Percentiles rank a stretch among this genome's conserved stretches.
phyloP scores from a whole-genome alignment of 345 rosid genomes.

The Rhizophora apiculata region DNA sequence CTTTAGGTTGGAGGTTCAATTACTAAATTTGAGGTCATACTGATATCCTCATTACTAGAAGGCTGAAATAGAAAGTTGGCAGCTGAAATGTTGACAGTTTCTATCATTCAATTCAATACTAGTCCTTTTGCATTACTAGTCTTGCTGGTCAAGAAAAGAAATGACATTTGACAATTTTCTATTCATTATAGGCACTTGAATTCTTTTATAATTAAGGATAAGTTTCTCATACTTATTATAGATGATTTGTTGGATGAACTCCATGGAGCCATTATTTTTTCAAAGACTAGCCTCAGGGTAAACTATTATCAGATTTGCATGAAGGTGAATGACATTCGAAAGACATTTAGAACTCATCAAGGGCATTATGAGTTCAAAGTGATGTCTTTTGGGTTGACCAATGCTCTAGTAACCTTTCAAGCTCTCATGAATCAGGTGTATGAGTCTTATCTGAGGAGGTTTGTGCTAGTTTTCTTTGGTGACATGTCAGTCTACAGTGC shows the following conservation, averaged over 20 bases:
- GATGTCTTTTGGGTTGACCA: slow-evolving; percentile 4
- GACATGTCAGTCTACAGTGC: background rate
- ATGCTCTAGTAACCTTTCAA: background rate
- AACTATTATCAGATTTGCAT: background rate
- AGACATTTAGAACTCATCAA: background rate
- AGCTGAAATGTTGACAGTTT: background rate
- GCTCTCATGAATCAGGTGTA: background rate
- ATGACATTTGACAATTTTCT: too few relatives aligned
- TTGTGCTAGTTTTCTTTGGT: background rate
- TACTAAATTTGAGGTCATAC: background rate
- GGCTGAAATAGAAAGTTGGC: background rate
- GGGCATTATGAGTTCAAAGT: slow-evolving; percentile 1
- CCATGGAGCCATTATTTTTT: background rate
- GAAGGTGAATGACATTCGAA: background rate
- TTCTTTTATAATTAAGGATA: too few relatives aligned
- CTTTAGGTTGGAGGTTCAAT: background rate
- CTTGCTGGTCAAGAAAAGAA: too few relatives aligned
- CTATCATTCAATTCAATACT: too few relatives aligned
- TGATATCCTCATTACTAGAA: background rate
- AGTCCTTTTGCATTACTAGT: too few relatives aligned
- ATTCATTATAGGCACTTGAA: too few relatives aligned
- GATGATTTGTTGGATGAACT: too few relatives aligned
- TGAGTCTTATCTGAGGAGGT: background rate
- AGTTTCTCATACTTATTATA: too few relatives aligned
- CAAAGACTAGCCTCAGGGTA: background rate